Evolutionary conservation across 306 rosid genomes (phyloP), one percentile per base, ranked within the genome.

Genomic region (Begonia loranthoides): DNA sequence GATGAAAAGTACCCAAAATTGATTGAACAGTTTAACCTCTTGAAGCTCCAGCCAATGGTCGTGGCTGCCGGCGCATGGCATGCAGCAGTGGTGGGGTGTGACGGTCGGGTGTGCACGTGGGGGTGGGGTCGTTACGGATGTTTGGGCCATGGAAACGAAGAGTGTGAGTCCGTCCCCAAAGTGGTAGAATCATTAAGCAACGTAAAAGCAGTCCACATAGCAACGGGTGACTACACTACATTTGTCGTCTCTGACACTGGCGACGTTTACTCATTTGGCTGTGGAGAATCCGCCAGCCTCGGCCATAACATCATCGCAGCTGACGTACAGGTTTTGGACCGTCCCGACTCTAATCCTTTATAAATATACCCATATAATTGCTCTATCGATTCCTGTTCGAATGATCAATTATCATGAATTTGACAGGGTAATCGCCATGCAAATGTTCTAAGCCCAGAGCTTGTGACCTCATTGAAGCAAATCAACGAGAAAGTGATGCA

Each of bases 51-150:
- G 73, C 95, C 97, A 1, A 62, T 62, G 67, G 94, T 85, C 48
- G 85, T 89, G 49, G 83, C 95, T 8, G 97, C 97, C 10, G 97
- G 95, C 54, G 97, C 97, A 66, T 89, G 95, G 97, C 97, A 89
- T 49, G 97, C 95, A 36, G 97, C 97, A 28, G 95, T 89, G 56
- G 97, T 89, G 46, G 97, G 97, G 13, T 72, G 38, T 17, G 97
- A 89, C 43, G 97, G 97, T 8, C 78, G 97, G 15, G 97, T 89
- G 10, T 89, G 97, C 75, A 89, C 97, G 0, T 89, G 97, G 97
- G 95, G 95, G 43, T 89, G 95, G 97, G 97, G 95, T 45, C 90
- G 97, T 10, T 85, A 82, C 41, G 97, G 97, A 40, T 89, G 97
- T 76, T 66, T 89, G 66, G 97, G 97, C 41, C 97, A 89, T 19